Conservation (phyloP, 495 filamentous ascomycete genomes). For the Letharia lupina region DNA sequence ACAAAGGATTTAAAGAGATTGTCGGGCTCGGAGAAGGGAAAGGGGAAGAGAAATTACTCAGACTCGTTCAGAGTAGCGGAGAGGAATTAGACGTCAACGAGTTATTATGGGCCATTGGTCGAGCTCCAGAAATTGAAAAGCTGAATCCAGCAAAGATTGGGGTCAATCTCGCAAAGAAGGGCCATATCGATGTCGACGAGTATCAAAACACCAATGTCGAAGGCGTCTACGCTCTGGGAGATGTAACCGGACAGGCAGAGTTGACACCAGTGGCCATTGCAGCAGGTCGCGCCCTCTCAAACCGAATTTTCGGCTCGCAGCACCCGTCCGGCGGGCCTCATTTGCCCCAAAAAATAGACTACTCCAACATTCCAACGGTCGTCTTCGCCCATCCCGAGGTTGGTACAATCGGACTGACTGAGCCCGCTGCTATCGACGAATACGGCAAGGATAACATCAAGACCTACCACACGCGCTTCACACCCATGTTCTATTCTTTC, state of each 20-base stretch:
- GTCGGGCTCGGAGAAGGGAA: constrained; percentile 43
- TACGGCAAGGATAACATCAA: constrained; percentile 52
- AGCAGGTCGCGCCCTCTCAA: constrained; percentile 49
- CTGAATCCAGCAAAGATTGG: constrained; percentile 47
- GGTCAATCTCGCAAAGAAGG: constrained; percentile 39
- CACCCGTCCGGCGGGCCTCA: constrained; percentile 27
- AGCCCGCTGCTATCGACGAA: constrained; percentile 44
- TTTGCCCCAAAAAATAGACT: constrained; percentile 45
- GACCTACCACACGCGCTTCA: constrained; percentile 50
- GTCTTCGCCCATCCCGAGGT: constrained; percentile 55
- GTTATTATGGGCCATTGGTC: constrained; percentile 58
- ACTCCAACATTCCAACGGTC: constrained; percentile 52
- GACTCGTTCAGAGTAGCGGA: constrained; percentile 41
- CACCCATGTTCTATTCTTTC: constrained; percentile 49
- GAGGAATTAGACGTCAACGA: constrained; percentile 50
- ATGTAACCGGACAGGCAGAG: constrained; percentile 52
- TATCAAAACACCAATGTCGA: constrained; percentile 51
- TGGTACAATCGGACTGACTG: constrained; percentile 49
- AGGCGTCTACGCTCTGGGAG: constrained; percentile 51
- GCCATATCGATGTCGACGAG: constrained; percentile 47
- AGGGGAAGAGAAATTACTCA: constrained; percentile 43
- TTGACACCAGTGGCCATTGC: constrained; percentile 55
- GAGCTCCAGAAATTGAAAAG: constrained; percentile 52
- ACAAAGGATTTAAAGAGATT: constrained; percentile 68
- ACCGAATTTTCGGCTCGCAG: constrained; percentile 46